Conservation (phyloP, 352 stramenopile species). For the Globisporangium nagaii region DNA sequence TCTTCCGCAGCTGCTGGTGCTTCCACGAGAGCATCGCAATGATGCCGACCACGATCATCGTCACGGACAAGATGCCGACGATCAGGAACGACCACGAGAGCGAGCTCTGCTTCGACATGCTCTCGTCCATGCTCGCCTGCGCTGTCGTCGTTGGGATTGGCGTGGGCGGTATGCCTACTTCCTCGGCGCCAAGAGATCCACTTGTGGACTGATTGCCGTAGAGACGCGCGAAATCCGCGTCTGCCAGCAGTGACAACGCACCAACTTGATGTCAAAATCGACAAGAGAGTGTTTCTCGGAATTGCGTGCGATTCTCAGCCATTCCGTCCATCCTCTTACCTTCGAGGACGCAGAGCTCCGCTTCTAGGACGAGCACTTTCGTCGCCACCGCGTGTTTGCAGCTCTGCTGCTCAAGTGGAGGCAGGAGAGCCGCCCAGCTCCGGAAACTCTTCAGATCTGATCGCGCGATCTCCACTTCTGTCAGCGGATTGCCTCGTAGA, state of each 20-base stretch:
- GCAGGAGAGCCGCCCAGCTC: neutral
- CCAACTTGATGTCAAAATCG: neutral
- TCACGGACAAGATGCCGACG: conserved; percentile 14
- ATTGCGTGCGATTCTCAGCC: no score
- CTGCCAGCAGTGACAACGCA: neutral
- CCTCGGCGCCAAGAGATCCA: neutral
- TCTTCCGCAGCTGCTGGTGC: conserved; percentile 18
- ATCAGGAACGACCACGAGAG: conserved; percentile 23
- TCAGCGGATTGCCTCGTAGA: conserved; percentile 10
- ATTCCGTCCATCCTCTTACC: neutral
- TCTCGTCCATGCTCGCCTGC: neutral
- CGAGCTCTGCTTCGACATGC: neutral
- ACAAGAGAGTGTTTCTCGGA: neutral
- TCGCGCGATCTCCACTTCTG: conserved; percentile 8
- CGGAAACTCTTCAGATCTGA: conserved; percentile 7
- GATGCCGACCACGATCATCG: conserved; percentile 16
- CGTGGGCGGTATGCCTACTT: neutral
- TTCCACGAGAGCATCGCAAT: conserved; percentile 20
- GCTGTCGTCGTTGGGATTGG: neutral
- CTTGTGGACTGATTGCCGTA: neutral
- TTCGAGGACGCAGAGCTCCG: conserved; percentile 4
- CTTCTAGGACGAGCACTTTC: neutral
- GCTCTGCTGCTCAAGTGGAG: neutral
- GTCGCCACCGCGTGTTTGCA: conserved; percentile 1
- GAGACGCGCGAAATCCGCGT: conserved; percentile 6